These are phyloP conservation scores for Leucogyrophana mollusca DNA, from an alignment of 768 basidiomycete genomes.

Conservation along the genomic window DNA sequence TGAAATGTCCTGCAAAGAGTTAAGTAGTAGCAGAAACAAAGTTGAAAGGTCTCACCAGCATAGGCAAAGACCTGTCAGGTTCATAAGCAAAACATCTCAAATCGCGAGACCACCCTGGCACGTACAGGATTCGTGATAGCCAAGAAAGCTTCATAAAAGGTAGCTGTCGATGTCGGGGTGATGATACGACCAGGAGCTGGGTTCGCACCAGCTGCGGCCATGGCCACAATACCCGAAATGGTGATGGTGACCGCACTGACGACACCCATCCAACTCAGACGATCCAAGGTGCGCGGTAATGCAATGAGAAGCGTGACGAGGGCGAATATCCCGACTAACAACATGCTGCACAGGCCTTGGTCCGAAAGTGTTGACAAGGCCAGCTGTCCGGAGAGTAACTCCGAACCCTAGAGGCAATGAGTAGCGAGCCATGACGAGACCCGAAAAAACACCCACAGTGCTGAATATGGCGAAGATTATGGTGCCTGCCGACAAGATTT, in stretches of 20 bases:
- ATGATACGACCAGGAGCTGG: slow-evolving; percentile 41
- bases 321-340: slow-evolving; percentile 46
- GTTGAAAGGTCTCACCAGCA: slow-evolving; percentile 33
- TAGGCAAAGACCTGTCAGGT: slow-evolving; percentile 44
- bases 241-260: slow-evolving; percentile 41
- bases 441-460: slow-evolving; percentile 23
- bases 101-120: slow-evolving; percentile 1
- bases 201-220: slow-evolving; percentile 49
- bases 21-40: background rate
- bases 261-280: slow-evolving; percentile 46
- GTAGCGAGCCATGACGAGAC: background rate
- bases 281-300: slow-evolving; percentile 47
- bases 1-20: slow-evolving; percentile 43
- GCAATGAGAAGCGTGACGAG: slow-evolving; percentile 40
- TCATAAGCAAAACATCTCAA: background rate
- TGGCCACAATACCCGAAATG: slow-evolving; percentile 46
- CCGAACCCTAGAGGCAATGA: slow-evolving; percentile 36
- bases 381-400: slow-evolving; percentile 51
- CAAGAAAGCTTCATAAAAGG: slow-evolving; percentile 48
- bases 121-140: slow-evolving; percentile 53
- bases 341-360: slow-evolving; percentile 45
- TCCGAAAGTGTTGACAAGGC: slow-evolving; percentile 48
- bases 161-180: slow-evolving; percentile 34
- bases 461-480: slow-evolving; percentile 49
- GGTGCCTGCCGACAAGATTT: slow-evolving; percentile 44